phyloP scores from a whole-genome alignment of 2,329 filamentous ascomycete genomes.

The Chaetomiaceae sp. region DNA sequence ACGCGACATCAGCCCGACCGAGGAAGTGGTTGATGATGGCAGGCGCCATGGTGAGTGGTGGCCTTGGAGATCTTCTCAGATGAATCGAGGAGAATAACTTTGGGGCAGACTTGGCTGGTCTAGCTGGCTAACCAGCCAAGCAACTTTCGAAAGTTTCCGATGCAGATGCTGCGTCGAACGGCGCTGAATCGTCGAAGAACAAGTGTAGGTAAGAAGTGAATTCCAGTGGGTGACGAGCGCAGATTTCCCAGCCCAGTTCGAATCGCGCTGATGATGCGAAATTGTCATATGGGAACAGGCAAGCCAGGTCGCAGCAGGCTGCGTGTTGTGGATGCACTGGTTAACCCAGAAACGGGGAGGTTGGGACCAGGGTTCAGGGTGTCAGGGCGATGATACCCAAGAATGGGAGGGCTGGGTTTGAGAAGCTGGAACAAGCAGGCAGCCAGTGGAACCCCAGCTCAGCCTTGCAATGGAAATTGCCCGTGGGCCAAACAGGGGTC shows the following conservation, averaged over 20 bases:
- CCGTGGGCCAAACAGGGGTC: not conserved
- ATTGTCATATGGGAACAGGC: slow-evolving; percentile 3
- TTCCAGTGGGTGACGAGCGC: not conserved
- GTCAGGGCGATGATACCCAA: no score
- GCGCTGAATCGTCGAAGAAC: no score
- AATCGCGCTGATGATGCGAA: not conserved
- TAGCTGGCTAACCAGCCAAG: slow-evolving; percentile 27
- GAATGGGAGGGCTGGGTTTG: no score
- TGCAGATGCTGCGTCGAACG: slow-evolving; percentile 1
- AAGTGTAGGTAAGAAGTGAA: not conserved
- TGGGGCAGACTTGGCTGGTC: slow-evolving; percentile 23
- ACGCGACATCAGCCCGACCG: slow-evolving; percentile 27
- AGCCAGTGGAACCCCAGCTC: not conserved
- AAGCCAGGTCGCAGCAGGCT: not conserved
- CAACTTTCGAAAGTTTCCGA: not conserved
- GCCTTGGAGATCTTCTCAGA: no score
- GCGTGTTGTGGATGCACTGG: slow-evolving; percentile 14
- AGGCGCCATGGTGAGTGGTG: slow-evolving; percentile 41
- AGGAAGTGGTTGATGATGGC: slow-evolving; percentile 33
- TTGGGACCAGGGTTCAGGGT: slow-evolving; percentile 13
- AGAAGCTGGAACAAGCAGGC: slow-evolving; percentile 5
- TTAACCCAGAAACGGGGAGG: slow-evolving; percentile 28
- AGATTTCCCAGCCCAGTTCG: not conserved
- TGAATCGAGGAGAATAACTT: no score
- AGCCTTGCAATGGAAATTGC: slow-evolving; percentile 7